A percentile compares a stretch with the other conserved stretches of the same genome.
These are phyloP conservation scores for Trichocladium uniseriatum DNA, from an alignment of 495 filamentous ascomycete genomes.

Conservation along the genomic window DNA sequence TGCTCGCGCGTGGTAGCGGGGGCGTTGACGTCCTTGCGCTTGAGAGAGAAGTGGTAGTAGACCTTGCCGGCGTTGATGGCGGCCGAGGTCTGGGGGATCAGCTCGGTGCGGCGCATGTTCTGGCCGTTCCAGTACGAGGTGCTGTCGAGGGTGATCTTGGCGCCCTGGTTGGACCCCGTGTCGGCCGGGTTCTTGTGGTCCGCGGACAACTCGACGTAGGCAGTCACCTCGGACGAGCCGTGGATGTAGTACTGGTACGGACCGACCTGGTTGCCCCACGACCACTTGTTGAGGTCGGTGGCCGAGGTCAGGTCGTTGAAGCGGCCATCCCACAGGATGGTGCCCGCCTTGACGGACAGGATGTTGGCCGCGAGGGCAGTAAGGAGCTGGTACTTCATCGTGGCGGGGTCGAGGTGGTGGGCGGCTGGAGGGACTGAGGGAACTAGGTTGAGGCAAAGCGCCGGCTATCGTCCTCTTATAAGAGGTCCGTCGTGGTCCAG, in stretches of 20 bases:
- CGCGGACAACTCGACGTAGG: conserved; percentile 49
- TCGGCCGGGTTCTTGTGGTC: conserved; percentile 61
- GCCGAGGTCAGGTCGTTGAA: conserved; percentile 48
- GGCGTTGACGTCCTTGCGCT: conserved; percentile 48
- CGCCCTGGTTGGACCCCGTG: conserved; percentile 49
- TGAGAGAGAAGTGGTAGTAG: conserved; percentile 64
- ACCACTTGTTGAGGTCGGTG: conserved; percentile 49
- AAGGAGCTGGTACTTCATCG: conserved; percentile 7
- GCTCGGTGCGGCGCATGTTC: conserved; percentile 47
- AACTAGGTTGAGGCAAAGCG: too few relatives aligned
- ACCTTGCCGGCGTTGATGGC: conserved; percentile 53
- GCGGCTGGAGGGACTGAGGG: too few relatives aligned
- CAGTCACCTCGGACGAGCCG: conserved; percentile 42
- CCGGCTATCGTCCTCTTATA: too few relatives aligned
- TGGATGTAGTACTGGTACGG: conserved; percentile 72
- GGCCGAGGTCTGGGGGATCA: conserved; percentile 60
- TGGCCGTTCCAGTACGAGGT: conserved; percentile 53
- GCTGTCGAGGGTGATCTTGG: conserved; percentile 58
- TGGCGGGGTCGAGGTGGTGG: not conserved
- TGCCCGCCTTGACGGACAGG: conserved; percentile 16
- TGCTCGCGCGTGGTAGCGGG: conserved; percentile 56
- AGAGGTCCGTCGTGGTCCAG: too few relatives aligned
- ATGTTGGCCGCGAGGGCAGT: conserved; percentile 1
- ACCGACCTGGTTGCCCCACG: conserved; percentile 55
- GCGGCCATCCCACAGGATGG: conserved; percentile 52